These are phyloP conservation scores for Echria macrotheca DNA, from an alignment of 495 filamentous ascomycete species.

Conservation along the genomic window DNA sequence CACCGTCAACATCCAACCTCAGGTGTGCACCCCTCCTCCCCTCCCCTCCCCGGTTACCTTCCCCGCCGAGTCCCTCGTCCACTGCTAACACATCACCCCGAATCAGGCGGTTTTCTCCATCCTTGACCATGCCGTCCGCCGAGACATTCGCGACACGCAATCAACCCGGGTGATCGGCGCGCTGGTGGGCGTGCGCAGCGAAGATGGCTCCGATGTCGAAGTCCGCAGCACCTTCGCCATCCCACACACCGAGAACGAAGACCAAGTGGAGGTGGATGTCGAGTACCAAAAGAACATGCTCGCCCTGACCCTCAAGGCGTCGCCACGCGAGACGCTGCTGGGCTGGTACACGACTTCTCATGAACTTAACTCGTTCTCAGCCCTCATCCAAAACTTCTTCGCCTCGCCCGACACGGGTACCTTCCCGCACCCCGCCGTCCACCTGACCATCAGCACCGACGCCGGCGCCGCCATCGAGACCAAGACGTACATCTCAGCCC, in stretches of 20 bases:
- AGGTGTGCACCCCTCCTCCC: constrained; percentile 53
- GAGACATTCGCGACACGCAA: constrained; percentile 79
- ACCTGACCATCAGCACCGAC: constrained; percentile 87
- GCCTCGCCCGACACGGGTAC: constrained; percentile 93
- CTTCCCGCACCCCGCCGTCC: constrained; percentile 91
- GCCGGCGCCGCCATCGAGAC: constrained; percentile 79
- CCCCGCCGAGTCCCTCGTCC: not conserved
- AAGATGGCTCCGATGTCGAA: constrained; percentile 94
- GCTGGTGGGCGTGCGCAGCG: constrained; percentile 81
- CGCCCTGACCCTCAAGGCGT: constrained; percentile 83
- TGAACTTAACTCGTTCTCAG: constrained; percentile 95
- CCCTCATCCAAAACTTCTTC: constrained; percentile 99
- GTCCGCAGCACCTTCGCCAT: constrained; percentile 95
- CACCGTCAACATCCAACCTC: constrained; percentile 88
- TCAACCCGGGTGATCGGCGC: constrained; percentile 96
- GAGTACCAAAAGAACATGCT: constrained; percentile 99
- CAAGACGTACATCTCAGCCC: constrained; percentile 86
- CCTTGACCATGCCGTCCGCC: constrained; percentile 91
- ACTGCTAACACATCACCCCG: constrained; percentile 24
- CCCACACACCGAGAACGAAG: constrained; percentile 93
- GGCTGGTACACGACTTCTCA: constrained; percentile 97
- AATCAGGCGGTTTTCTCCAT: constrained; percentile 87
- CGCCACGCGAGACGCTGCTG: constrained; percentile 87
- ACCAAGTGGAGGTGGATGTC: constrained; percentile 99
- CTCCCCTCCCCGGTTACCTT: not conserved